phyloP scores from a whole-genome alignment of 208 protist genomes.

The Herpetomonas tarakana region DNA sequence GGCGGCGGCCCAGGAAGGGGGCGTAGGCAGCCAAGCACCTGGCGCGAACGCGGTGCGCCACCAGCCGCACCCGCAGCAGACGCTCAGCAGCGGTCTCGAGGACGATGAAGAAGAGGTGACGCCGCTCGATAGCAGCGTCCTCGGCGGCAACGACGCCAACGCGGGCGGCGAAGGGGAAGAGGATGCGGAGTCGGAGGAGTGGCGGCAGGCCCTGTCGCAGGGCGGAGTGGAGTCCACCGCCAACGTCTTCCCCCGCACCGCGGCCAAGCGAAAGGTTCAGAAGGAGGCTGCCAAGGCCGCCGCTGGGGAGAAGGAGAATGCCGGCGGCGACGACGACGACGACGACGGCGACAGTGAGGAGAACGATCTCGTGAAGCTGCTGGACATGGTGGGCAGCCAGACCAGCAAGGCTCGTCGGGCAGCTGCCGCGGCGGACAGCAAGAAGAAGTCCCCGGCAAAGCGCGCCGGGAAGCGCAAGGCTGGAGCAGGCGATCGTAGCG shows the following conservation, averaged over 20 bases:
- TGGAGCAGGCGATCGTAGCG: conserved; percentile 5
- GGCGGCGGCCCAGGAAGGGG: too few species aligned
- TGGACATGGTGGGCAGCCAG: conserved; percentile 13
- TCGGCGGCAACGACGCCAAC: conserved; percentile 6
- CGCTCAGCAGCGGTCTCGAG: not conserved
- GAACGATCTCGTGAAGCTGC: conserved; percentile 19
- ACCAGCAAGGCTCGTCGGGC: conserved; percentile 2
- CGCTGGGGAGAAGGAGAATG: not conserved
- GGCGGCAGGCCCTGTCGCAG: not conserved
- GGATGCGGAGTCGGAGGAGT: not conserved
- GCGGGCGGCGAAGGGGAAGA: not conserved
- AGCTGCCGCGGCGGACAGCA: conserved; percentile 2
- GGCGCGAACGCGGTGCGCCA: too few species aligned
- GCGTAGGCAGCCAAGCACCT: too few species aligned
- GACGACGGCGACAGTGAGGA: conserved; percentile 12
- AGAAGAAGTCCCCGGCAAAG: conserved; percentile 5
- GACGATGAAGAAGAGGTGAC: not conserved
- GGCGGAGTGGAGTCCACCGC: conserved; percentile 11
- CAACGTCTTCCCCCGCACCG: conserved; percentile 12
- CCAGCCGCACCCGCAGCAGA: not conserved
- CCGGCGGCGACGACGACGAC: conserved; percentile 2
- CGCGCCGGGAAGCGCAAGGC: conserved; percentile 11
- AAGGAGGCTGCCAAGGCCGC: not conserved
- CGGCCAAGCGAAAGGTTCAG: conserved; percentile 13
- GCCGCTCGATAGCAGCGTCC: conserved; percentile 4